Conservation (phyloP, 2,329 filamentous ascomycete genomes). For the Exophiala sp. region DNA sequence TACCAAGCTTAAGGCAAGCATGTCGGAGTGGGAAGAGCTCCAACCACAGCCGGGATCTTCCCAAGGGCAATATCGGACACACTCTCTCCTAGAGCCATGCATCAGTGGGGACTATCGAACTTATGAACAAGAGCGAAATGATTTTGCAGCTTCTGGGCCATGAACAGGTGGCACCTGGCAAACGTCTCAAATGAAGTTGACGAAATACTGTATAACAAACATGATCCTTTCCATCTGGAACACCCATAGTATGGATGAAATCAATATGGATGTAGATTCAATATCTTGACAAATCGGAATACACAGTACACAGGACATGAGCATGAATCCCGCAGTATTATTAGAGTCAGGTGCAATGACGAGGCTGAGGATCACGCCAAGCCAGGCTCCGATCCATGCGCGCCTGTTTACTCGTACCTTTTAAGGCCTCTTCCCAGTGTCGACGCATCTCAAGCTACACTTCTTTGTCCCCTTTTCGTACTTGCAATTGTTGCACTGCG, state of each 20-base stretch:
- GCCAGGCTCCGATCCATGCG: background rate
- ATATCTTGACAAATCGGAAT: no score
- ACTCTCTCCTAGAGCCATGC: conserved; percentile 19
- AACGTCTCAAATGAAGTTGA: background rate
- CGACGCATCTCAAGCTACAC: no score
- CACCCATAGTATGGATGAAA: background rate
- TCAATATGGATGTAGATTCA: background rate
- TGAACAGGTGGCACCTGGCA: background rate
- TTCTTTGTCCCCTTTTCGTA: background rate
- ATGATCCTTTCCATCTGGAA: background rate
- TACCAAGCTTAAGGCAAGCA: conserved; percentile 15
- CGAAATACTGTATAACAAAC: background rate
- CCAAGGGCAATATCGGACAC: background rate
- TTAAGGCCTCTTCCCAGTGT: background rate
- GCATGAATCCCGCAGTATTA: no score
- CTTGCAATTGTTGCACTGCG: background rate
- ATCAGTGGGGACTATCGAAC: conserved; percentile 26
- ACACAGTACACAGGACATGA: no score
- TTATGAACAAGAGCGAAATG: conserved; percentile 22
- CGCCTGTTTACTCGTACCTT: background rate
- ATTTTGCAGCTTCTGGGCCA: conserved; percentile 9
- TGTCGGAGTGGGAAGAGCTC: conserved; percentile 18
- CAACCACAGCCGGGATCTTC: background rate
- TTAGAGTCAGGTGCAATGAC: background rate
- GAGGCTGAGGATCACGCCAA: background rate